Evolutionary conservation across 192 early-diverging fungal species (phyloP).

Genomic region (Allomyces arbusculus): DNA sequence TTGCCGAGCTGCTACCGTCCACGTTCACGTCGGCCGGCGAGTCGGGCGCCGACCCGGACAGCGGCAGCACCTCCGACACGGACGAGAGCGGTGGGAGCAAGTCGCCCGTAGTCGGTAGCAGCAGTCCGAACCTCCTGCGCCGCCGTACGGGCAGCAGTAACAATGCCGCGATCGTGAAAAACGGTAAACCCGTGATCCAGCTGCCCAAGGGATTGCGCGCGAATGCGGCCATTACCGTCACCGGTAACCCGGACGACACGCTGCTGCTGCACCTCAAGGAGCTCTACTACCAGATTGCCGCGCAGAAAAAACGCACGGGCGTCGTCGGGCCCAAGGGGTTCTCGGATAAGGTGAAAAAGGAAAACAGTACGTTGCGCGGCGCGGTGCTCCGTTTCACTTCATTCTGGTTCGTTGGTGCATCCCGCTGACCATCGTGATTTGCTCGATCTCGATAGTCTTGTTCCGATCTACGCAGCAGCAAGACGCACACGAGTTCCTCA

Average conservation of each 20-base stretch:
- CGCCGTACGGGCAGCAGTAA: neutral
- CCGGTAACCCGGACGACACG: conserved; percentile 34
- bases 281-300: conserved; percentile 62
- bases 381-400: no score
- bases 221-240: no score
- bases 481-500: conserved; percentile 96
- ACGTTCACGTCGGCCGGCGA: neutral
- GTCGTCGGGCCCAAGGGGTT: conserved; percentile 67
- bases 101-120: neutral
- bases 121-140: neutral
- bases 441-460: conserved; percentile 10
- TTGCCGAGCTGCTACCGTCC: conserved; percentile 5
- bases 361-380: conserved; percentile 48
- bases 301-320: conserved; percentile 63
- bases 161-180: conserved; percentile 1
- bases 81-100: neutral
- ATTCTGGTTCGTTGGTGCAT: no score
- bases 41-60: neutral
- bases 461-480: conserved; percentile 90
- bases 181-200: neutral
- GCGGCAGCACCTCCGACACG: neutral
- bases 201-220: neutral
- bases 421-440: no score
- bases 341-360: conserved; percentile 71
- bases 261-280: conserved; percentile 69